Percentiles rank a stretch among this genome's conserved stretches.
These are phyloP conservation scores for Fonsecaea monophora DNA, from an alignment of 2,329 filamentous ascomycete genomes.

Conservation along the genomic window DNA sequence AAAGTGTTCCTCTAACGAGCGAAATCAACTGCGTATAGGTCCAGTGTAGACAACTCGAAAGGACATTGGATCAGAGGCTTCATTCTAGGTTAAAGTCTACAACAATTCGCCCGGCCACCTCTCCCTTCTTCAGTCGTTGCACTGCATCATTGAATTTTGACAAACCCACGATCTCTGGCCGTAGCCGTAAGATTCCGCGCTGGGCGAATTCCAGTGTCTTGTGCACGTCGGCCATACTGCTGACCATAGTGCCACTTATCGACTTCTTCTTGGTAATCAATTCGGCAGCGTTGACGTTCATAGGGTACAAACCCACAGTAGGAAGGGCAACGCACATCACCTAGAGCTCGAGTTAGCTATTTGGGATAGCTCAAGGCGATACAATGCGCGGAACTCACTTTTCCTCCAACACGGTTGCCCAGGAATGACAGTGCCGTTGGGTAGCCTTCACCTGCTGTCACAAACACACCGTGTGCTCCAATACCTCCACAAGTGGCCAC, in stretches of 20 bases:
- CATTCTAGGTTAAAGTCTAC: too few species aligned
- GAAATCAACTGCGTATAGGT: too few species aligned
- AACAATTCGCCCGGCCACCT: conserved; percentile 39
- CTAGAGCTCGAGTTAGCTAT: too few species aligned
- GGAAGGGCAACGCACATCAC: conserved; percentile 48
- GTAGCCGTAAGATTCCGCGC: conserved; percentile 35
- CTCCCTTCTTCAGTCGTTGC: conserved; percentile 40
- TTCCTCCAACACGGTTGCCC: conserved; percentile 56
- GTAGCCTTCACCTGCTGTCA: conserved; percentile 48
- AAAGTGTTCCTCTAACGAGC: too few species aligned
- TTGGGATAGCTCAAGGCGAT: too few species aligned
- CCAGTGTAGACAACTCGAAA: too few species aligned
- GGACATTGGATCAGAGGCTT: too few species aligned
- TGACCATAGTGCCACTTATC: conserved; percentile 34
- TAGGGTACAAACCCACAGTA: conserved; percentile 32
- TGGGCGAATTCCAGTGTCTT: conserved; percentile 34
- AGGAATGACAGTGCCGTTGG: conserved; percentile 52
- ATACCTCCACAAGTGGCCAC: conserved; percentile 55
- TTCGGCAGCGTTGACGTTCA: conserved; percentile 30
- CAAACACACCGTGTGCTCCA: conserved; percentile 56
- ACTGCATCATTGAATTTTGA: conserved; percentile 38
- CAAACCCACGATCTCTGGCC: conserved; percentile 37
- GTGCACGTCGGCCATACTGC: conserved; percentile 32
- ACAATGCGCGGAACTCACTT: conserved; percentile 42
- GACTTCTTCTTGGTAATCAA: conserved; percentile 33